Base-by-base conservation (phyloP, 129 eudicot species). In the Escallonia herrerae region DNA sequence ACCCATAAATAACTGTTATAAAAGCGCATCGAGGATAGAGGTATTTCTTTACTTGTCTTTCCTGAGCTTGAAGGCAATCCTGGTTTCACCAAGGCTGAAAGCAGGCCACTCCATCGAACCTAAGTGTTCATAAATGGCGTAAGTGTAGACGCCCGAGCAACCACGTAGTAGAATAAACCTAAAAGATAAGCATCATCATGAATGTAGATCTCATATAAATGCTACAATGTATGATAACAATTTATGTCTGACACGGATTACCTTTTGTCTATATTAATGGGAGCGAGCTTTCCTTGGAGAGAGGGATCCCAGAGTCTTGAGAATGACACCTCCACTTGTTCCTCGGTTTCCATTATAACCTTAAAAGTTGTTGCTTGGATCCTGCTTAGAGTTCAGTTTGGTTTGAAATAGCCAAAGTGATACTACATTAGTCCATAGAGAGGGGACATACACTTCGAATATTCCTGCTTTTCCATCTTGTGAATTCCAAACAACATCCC, bases 241-340 rank as follows among this genome's bases (percentile, higher is more conserved):
- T 22, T 22, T 22, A 22, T 22, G 33, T 22, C 33, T 22, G 33
- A 22, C 33, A 11, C 12, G 56, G 13, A 44, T 38, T 53, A 93
- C 98, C 99, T 94, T 77, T 89, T 94, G 83, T 94, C 99, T 46
- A 94, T 89, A 79, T 89, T 86, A 64, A 94, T 64, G 60, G 99
- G 97, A 51, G 71, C 85, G 50, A 86, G 81, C 69, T 82, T 89
- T 56, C 93, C 95, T 67, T 61, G 76, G n/a, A 77, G 81, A 49
- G 97, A 86, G 60, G 88, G 74, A 66, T 89, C 93, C 99, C 99
- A 89, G 68, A 78, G 74, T 71, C 90, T 82, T 64, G 85, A 81
- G 82, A 94, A 89, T 15, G 99, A 94, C 48, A 94, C 72, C 83
- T 94, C 99, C 15, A 94, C 84, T 62, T 79, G 82, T 67, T 86